Evolutionary conservation across 1,284 basidiomycete species (phyloP).

Genomic region (Apiotrichum mycotoxinovorans): DNA sequence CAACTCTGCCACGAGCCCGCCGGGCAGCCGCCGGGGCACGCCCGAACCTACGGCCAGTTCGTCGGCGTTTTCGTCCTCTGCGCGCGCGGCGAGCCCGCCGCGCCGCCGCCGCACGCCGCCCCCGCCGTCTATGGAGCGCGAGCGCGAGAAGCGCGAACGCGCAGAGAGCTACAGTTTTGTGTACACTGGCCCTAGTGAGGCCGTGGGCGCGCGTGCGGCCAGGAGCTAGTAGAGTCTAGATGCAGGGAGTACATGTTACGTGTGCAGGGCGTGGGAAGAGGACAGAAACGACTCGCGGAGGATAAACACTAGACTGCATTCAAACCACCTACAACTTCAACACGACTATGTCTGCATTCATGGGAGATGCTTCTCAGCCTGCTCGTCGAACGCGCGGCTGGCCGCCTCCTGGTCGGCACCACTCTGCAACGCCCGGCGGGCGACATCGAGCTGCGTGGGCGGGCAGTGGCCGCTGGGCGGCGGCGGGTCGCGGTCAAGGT

Average conservation of each 20-base stretch:
- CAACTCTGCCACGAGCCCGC: background rate
- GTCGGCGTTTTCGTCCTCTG: background rate
- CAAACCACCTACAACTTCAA: too few relatives aligned
- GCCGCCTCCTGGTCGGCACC: background rate
- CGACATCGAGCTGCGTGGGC: conserved; percentile 6
- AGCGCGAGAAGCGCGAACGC: conserved; percentile 5
- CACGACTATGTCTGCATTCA: too few relatives aligned
- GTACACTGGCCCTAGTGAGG: conserved; percentile 12
- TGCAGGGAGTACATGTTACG: background rate
- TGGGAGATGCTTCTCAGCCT: background rate
- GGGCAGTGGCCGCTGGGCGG: conserved; percentile 16
- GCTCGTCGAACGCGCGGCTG: background rate
- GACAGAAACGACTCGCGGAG: too few relatives aligned
- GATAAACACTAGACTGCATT: background rate
- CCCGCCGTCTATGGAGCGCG: background rate
- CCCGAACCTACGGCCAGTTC: background rate
- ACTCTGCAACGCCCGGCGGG: background rate
- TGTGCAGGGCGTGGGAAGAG: too few relatives aligned
- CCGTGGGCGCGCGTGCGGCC: conserved; percentile 7
- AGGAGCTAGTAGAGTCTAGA: background rate
- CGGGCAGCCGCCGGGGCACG: background rate
- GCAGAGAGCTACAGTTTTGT: conserved; percentile 18
- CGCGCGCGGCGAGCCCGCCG: background rate
- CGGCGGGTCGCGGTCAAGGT: conserved; percentile 20
- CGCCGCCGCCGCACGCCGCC: conserved; percentile 3